Percentiles rank a stretch among this genome's conserved stretches.
These are phyloP conservation scores for Liquidambar formosana DNA, from an alignment of 164 flowering plant genomes.

Conservation along the genomic window DNA sequence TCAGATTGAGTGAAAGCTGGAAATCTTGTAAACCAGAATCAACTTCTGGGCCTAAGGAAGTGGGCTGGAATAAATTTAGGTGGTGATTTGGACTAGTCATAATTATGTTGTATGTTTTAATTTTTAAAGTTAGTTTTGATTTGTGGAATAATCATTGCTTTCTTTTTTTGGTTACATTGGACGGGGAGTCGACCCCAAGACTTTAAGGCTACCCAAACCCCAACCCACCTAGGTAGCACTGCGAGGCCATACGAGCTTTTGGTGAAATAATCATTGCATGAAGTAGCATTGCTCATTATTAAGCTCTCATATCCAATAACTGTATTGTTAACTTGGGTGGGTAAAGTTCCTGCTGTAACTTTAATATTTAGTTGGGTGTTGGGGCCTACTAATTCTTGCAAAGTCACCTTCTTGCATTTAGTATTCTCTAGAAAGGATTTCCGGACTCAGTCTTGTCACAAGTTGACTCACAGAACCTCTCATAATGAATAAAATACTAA, in stretches of 20 bases:
- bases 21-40: background rate
- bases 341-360: too few relatives aligned
- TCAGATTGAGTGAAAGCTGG: background rate
- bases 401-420: background rate
- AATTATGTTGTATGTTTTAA: background rate
- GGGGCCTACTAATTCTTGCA: background rate
- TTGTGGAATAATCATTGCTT: too few relatives aligned
- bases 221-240: too few relatives aligned
- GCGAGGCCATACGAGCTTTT: too few relatives aligned
- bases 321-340: background rate
- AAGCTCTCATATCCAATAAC: background rate
- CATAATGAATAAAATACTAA: background rate
- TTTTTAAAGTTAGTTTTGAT: too few relatives aligned
- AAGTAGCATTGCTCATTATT: background rate
- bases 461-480: background rate
- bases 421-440: background rate
- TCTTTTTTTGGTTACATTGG: too few relatives aligned
- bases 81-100: background rate
- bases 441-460: background rate
- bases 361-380: background rate
- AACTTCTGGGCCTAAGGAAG: background rate
- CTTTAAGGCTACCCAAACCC: too few relatives aligned
- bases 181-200: too few relatives aligned
- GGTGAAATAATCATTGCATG: background rate
- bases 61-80: background rate